A percentile compares a stretch with the other conserved stretches of the same genome.
Evolutionary conservation across 2,329 filamentous ascomycete species (phyloP).

Genomic region (Trichocomaceae sp.): DNA sequence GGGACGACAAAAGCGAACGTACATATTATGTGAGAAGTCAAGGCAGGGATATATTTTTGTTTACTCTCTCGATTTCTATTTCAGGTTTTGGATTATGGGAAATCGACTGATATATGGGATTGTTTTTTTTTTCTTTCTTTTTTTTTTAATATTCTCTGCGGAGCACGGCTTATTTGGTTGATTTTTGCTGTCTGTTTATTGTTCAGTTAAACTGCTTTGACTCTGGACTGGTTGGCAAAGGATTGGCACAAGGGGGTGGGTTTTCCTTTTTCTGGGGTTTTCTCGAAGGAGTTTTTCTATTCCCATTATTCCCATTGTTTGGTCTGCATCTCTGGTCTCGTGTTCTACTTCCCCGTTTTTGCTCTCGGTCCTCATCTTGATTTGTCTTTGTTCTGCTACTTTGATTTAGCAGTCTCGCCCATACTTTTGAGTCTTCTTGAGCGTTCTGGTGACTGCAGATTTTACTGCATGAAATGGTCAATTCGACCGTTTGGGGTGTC

Average conservation of each 20-base stretch:
- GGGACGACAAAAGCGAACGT: slow-evolving; percentile 24
- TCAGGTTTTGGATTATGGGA: slow-evolving; percentile 11
- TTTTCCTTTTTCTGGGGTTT: slow-evolving; percentile 17
- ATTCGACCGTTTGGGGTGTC: background rate
- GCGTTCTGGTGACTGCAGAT: slow-evolving; percentile 12
- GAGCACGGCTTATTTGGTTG: slow-evolving; percentile 22
- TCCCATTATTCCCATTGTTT: slow-evolving; percentile 18
- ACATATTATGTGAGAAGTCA: slow-evolving; percentile 26
- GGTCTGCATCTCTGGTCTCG: slow-evolving; percentile 20
- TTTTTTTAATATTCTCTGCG: slow-evolving; percentile 14
- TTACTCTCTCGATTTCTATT: background rate
- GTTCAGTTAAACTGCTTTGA: slow-evolving; percentile 1
- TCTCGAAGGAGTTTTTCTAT: slow-evolving; percentile 16
- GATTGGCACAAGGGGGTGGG: slow-evolving; percentile 11
- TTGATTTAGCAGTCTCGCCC: slow-evolving; percentile 9
- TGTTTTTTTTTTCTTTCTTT: slow-evolving; percentile 15
- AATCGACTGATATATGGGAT: slow-evolving; percentile 21
- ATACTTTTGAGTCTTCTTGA: slow-evolving; percentile 11
- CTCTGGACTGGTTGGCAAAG: slow-evolving; percentile 16
- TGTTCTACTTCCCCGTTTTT: slow-evolving; percentile 8
- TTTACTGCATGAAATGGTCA: slow-evolving; percentile 10
- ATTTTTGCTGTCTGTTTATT: background rate
- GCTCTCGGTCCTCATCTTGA: background rate
- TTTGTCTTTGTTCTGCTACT: background rate
- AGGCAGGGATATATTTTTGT: slow-evolving; percentile 17